Evolutionary conservation across 108 stramenopile genomes (phyloP).

Genomic region (Nitzschia inconspicua): DNA sequence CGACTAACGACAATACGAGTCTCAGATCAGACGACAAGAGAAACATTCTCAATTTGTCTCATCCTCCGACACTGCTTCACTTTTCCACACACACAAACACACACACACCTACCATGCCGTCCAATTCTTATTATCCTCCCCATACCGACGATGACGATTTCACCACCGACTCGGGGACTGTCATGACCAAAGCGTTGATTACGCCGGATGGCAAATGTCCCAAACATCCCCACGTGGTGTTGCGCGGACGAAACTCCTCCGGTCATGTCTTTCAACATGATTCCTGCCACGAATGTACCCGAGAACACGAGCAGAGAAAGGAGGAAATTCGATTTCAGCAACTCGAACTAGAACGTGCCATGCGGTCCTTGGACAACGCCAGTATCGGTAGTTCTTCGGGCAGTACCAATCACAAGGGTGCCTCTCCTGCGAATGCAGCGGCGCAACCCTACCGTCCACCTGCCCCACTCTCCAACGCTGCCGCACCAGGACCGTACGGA

Average conservation of each 20-base stretch:
- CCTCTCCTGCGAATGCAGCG: not conserved
- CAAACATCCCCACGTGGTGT: slow-evolving; percentile 20
- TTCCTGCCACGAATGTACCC: slow-evolving; percentile 27
- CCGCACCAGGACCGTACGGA: not conserved
- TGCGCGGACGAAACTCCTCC: slow-evolving; percentile 13
- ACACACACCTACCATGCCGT: too few relatives aligned
- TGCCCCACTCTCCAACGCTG: not conserved
- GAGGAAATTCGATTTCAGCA: slow-evolving; percentile 1
- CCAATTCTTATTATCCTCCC: too few relatives aligned
- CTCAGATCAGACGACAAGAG: too few relatives aligned
- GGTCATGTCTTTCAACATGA: slow-evolving; percentile 31
- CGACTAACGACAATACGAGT: too few relatives aligned
- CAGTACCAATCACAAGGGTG: not conserved
- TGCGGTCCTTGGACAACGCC: slow-evolving; percentile 20
- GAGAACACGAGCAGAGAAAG: slow-evolving; percentile 5
- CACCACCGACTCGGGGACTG: too few relatives aligned
- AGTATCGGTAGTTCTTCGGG: not conserved
- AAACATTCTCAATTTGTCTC: too few relatives aligned
- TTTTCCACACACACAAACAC: too few relatives aligned
- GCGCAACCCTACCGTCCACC: slow-evolving; percentile 7
- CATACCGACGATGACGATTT: too few relatives aligned
- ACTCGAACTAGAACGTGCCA: slow-evolving; percentile 29
- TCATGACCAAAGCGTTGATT: slow-evolving; percentile 20
- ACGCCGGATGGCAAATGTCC: slow-evolving; percentile 30
- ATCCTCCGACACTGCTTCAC: too few relatives aligned